Conservation (phyloP, 2,329 filamentous ascomycete species). For the Fusarium decemcellulare region DNA sequence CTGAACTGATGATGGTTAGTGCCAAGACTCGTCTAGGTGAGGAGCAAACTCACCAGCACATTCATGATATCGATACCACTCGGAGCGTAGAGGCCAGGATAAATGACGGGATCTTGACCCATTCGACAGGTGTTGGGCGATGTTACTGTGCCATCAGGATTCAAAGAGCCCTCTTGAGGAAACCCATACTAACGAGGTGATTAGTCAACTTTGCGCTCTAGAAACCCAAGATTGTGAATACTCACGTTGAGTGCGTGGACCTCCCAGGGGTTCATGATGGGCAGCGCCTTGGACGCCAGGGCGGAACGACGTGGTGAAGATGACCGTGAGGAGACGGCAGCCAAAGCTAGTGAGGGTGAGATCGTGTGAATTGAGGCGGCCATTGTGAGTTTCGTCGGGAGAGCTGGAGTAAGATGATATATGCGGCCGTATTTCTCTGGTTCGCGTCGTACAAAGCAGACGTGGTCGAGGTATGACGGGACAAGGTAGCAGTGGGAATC, state of each 20-base stretch:
- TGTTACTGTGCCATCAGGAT: constrained; percentile 36
- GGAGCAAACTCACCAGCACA: constrained; percentile 61
- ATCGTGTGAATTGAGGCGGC: constrained; percentile 35
- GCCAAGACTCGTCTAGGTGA: neutral
- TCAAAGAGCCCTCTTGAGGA: constrained; percentile 39
- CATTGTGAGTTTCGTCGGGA: constrained; percentile 10
- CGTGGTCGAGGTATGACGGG: constrained; percentile 26
- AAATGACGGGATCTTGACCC: constrained; percentile 64
- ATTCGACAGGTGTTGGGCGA: constrained; percentile 43
- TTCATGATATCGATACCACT: constrained; percentile 70
- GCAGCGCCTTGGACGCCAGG: constrained; percentile 35
- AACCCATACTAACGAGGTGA: constrained; percentile 44
- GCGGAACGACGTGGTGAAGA: constrained; percentile 16
- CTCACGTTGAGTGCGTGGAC: constrained; percentile 44
- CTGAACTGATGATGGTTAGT: constrained; percentile 59
- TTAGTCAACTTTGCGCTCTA: constrained; percentile 17
- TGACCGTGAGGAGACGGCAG: constrained; percentile 17
- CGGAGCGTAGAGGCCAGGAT: constrained; percentile 68
- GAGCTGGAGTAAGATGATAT: constrained; percentile 18
- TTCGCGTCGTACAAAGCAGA: constrained; percentile 6
- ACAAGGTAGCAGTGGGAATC: constrained; percentile 11
- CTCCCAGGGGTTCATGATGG: constrained; percentile 47
- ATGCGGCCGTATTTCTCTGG: constrained; percentile 5
- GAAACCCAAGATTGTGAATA: neutral
- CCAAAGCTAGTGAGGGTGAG: constrained; percentile 25